Evolutionary conservation across 345 rosid genomes (phyloP).

Genomic region (Citropsis articulata): DNA sequence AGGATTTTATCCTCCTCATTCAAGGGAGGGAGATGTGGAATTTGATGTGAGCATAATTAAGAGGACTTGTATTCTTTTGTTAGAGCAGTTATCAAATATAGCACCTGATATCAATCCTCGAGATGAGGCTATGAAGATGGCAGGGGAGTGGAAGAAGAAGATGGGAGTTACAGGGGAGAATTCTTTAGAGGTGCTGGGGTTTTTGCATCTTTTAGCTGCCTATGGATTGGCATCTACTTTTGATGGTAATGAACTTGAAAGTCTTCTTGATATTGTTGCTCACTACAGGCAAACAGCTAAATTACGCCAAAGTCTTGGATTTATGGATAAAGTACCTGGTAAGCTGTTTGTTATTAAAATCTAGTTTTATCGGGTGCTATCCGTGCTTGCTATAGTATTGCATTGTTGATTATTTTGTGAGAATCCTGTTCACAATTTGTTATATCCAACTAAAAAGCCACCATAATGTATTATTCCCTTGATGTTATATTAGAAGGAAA

Average conservation of each 20-base stretch:
- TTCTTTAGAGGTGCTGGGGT: conserved; percentile 40
- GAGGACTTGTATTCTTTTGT: conserved; percentile 42
- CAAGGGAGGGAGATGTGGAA: conserved; percentile 21
- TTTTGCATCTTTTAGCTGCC: conserved; percentile 43
- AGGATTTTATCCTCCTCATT: conserved; percentile 36
- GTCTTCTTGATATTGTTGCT: conserved; percentile 29
- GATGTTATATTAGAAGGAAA: not conserved
- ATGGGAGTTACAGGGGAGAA: conserved; percentile 25
- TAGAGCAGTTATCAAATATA: conserved; percentile 45
- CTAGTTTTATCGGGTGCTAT: not conserved
- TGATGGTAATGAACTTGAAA: conserved; percentile 23
- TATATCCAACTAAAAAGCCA: not conserved
- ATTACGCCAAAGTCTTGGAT: conserved; percentile 32
- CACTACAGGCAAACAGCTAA: conserved; percentile 30
- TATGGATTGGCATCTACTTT: conserved; percentile 37
- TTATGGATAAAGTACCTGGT: conserved; percentile 34
- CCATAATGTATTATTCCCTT: not conserved
- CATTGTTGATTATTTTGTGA: not conserved
- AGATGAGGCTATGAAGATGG: conserved; percentile 38
- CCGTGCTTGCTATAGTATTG: not conserved
- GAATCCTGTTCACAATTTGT: not conserved
- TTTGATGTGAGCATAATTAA: conserved; percentile 31
- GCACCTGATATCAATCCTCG: conserved; percentile 30
- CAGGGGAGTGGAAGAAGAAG: conserved; percentile 38
- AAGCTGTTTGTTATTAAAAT: conserved; percentile 6